Conservation (phyloP, 164 flowering plant genomes). For the Sedum album region DNA sequence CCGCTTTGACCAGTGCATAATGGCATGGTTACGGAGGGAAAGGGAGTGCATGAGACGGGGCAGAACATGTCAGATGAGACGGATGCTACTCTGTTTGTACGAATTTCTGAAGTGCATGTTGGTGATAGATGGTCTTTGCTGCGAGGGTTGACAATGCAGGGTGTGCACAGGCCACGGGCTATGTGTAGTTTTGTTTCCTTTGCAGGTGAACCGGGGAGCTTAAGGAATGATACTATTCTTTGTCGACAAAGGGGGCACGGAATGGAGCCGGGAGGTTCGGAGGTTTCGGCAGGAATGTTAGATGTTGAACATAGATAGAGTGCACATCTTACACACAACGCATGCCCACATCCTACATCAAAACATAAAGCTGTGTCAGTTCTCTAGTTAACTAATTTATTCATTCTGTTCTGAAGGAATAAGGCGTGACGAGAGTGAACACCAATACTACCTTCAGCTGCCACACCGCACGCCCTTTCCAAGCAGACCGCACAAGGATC, state of each 20-base stretch:
- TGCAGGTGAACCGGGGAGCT: slow-evolving; percentile 47
- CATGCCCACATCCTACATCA: slow-evolving; percentile 81
- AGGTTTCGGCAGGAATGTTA: slow-evolving; percentile 49
- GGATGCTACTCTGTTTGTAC: slow-evolving; percentile 67
- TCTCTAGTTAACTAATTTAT: no score
- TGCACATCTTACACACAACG: slow-evolving; percentile 80
- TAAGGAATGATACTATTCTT: slow-evolving; percentile 59
- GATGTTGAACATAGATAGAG: slow-evolving; percentile 83
- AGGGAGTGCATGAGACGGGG: slow-evolving; percentile 85
- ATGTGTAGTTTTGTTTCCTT: slow-evolving; percentile 51
- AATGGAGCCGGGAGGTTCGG: slow-evolving; percentile 70
- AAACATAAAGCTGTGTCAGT: neutral
- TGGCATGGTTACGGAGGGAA: slow-evolving; percentile 75
- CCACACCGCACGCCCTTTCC: slow-evolving; percentile 81
- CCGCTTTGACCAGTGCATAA: slow-evolving; percentile 71
- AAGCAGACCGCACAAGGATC: slow-evolving; percentile 92
- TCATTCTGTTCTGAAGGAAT: neutral
- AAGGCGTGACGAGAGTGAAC: neutral
- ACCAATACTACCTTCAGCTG: slow-evolving; percentile 67
- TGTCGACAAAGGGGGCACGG: slow-evolving; percentile 92
- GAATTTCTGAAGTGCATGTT: slow-evolving; percentile 39
- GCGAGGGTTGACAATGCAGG: slow-evolving; percentile 80
- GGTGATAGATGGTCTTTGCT: slow-evolving; percentile 37
- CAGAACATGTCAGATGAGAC: slow-evolving; percentile 80
- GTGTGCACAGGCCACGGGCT: slow-evolving; percentile 77